phyloP scores from a whole-genome alignment of 2,329 filamentous ascomycete genomes.

The Xylaria sp. region DNA sequence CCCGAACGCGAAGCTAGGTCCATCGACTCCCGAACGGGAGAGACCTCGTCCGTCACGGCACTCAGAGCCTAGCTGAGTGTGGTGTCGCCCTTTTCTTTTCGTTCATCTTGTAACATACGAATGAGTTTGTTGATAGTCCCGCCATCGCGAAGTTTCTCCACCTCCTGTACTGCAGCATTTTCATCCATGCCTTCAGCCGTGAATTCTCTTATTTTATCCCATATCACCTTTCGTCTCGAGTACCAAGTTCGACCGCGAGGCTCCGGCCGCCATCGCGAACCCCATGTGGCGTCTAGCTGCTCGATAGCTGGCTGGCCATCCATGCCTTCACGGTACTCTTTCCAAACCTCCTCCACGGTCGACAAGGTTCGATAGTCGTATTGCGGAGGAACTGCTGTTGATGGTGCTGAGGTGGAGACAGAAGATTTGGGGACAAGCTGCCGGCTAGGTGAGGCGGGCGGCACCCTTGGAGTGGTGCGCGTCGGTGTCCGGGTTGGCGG shows the following conservation, averaged over 20 bases:
- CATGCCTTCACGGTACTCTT: conserved; percentile 35
- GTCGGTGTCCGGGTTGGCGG: conserved; percentile 28
- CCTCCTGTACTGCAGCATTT: conserved; percentile 33
- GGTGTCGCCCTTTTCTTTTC: conserved; percentile 28
- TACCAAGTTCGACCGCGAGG: conserved; percentile 36
- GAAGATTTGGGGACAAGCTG: conserved; percentile 25
- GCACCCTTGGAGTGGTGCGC: conserved; percentile 25
- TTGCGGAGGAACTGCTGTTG: conserved; percentile 28
- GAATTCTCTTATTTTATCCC: conserved; percentile 37
- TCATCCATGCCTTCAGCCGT: conserved; percentile 35
- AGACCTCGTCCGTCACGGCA: too few species aligned
- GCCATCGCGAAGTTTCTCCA: conserved; percentile 34
- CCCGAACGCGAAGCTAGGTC: too few species aligned
- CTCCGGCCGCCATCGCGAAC: conserved; percentile 36
- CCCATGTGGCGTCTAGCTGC: conserved; percentile 33
- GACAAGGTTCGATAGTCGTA: conserved; percentile 34
- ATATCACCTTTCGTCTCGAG: conserved; percentile 36
- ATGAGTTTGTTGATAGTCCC: conserved; percentile 37
- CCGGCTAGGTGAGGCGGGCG: conserved; percentile 30
- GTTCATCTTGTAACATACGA: conserved; percentile 34
- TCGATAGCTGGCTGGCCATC: conserved; percentile 35
- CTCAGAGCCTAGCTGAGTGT: neutral
- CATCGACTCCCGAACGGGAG: too few species aligned
- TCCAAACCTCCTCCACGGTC: conserved; percentile 36
- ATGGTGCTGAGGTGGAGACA: conserved; percentile 26